A percentile compares a stretch with the other conserved stretches of the same genome.
phyloP scores from a whole-genome alignment of 2,329 filamentous ascomycete genomes.

The Volutella citrinella region DNA sequence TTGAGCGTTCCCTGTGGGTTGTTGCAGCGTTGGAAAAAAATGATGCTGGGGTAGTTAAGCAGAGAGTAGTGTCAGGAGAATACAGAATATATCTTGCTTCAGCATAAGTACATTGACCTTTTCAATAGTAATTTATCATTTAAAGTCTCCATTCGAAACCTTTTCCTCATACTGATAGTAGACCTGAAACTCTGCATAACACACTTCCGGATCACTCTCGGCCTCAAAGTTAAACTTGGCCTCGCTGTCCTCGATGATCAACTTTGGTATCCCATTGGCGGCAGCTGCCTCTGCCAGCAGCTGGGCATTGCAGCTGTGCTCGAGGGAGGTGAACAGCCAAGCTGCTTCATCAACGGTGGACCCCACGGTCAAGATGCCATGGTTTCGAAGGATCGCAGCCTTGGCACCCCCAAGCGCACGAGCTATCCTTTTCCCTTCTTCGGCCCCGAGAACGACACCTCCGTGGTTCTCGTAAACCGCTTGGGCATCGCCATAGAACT shows the following conservation, averaged over 20 bases:
- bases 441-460: slow-evolving; percentile 50
- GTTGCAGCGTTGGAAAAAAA: too few relatives aligned
- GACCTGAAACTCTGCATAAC: slow-evolving; percentile 25
- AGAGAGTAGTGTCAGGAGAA: too few relatives aligned
- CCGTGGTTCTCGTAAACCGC: slow-evolving; percentile 59
- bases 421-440: slow-evolving; percentile 64
- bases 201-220: slow-evolving; percentile 23
- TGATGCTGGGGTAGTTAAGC: too few relatives aligned
- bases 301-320: slow-evolving; percentile 56
- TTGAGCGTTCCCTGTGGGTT: too few relatives aligned
- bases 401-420: slow-evolving; percentile 58
- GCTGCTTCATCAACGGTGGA: slow-evolving; percentile 70
- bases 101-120: too few relatives aligned
- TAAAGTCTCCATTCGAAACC: slow-evolving; percentile 18
- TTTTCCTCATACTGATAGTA: slow-evolving; percentile 26
- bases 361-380: slow-evolving; percentile 68
- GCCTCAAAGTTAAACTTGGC: slow-evolving; percentile 34
- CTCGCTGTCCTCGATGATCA: slow-evolving; percentile 39
- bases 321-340: slow-evolving; percentile 65
- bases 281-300: slow-evolving; percentile 28
- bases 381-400: slow-evolving; percentile 65
- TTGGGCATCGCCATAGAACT: slow-evolving; percentile 60
- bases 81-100: too few relatives aligned
- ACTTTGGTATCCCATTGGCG: slow-evolving; percentile 30
- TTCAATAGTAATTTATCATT: too few relatives aligned